phyloP scores from a whole-genome alignment of 23 red algal genomes.

The Gracilaria caudata region DNA sequence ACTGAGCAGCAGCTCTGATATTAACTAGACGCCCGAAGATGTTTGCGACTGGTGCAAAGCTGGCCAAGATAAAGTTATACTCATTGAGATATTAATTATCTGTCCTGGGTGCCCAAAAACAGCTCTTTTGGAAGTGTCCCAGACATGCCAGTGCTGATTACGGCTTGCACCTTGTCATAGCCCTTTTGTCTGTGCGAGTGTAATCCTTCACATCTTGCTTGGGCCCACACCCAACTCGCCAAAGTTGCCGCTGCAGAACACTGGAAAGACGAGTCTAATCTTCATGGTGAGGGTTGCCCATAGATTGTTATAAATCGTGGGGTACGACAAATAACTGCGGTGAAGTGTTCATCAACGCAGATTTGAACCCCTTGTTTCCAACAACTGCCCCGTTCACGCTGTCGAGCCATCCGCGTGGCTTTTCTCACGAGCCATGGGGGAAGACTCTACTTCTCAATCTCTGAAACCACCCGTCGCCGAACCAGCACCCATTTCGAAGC shows the following conservation, averaged over 20 bases:
- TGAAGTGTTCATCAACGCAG: neutral
- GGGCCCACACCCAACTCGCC: neutral
- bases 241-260: neutral
- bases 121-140: neutral
- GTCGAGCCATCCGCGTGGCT: neutral
- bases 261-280: neutral
- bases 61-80: no score
- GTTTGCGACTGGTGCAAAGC: no score
- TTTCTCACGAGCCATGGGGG: neutral
- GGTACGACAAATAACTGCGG: neutral
- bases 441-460: constrained; percentile 5
- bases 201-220: neutral
- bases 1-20: no score
- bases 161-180: neutral
- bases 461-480: neutral
- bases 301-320: neutral
- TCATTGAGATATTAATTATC: neutral
- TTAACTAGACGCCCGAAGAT: no score
- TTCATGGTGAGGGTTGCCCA: neutral
- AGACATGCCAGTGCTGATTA: neutral
- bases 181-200: no score
- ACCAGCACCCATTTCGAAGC: constrained; percentile 10
- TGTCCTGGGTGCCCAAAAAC: neutral
- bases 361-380: neutral
- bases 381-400: neutral